Base-by-base conservation (phyloP, 495 filamentous ascomycete genomes). In the Penicillium ucsense region DNA sequence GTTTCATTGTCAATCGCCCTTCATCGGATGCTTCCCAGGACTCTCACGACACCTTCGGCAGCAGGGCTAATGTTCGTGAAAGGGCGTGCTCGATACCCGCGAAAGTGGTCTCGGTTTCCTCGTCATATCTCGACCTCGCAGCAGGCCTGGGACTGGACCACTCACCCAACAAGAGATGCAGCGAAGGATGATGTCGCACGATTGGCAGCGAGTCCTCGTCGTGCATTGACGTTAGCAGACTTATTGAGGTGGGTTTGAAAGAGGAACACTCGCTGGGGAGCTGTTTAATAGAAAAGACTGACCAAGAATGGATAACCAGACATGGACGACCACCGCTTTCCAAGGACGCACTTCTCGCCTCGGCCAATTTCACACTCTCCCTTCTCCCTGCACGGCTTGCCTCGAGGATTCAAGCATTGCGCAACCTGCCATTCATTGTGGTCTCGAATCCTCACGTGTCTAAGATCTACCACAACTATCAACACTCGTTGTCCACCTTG, bases 351-450 rank as follows among this genome's bases (percentile, higher is more conserved):
- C 80, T 98, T 33, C 80, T 94, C 50, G 78, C 81, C 36, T 94
- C 88, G 4, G 92, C 92, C 42, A 94, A 95, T 65, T 95, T 95
- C 73, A 92, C 92, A 32, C 85, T 95, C 42, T 88, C 85, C 38
- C 81, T 95, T 35, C 83, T 96, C 32, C 92, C 92, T 10, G 84
- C 90, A 46, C 87, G 92, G n/a, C 80, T 98, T 10, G 94, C 92
- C 3, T 89, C 92, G 57, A 88, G 92, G 35, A 92, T 97, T 40
- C 84, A 95, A 64, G 85, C 86, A 2, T 69, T 98, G 8, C 83
- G 91, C 46, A 95, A 94, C 66, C 79, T 98, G 3, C 94, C 92
- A 2, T 98, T 86, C 66, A 98, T 98, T 57, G 90, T 98, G 39
- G 92, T 98, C 11, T 89, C 91, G 1, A 97, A 97, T 62, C 86